Evolutionary conservation across 2,329 filamentous ascomycete genomes (phyloP).

Genomic region (Exserohilum turcica): DNA sequence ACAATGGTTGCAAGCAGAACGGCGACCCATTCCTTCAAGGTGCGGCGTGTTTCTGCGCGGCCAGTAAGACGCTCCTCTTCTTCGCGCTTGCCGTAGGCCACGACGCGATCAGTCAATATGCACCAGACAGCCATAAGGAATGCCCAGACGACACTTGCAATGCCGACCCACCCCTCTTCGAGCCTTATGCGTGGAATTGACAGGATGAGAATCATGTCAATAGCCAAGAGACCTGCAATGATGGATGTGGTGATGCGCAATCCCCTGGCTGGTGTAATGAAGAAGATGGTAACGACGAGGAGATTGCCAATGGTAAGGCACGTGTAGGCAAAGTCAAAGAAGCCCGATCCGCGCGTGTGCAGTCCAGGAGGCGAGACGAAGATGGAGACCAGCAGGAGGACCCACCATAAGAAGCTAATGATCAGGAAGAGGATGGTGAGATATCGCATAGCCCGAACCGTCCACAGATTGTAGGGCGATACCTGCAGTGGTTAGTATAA

Average conservation of each 20-base stretch:
- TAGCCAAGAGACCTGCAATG: slow-evolving; percentile 68
- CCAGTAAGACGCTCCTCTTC: slow-evolving; percentile 94
- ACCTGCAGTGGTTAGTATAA: slow-evolving; percentile 52
- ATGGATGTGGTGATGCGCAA: slow-evolving; percentile 75
- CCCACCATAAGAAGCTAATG: slow-evolving; percentile 89
- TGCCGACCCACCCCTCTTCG: slow-evolving; percentile 92
- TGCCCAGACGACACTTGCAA: slow-evolving; percentile 82
- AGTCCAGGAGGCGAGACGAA: slow-evolving; percentile 91
- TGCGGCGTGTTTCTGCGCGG: slow-evolving; percentile 81
- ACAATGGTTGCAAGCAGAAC: slow-evolving; percentile 76
- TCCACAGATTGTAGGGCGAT: slow-evolving; percentile 94
- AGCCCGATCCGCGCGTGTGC: slow-evolving; percentile 86
- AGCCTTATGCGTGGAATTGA: slow-evolving; percentile 73
- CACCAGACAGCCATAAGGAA: slow-evolving; percentile 79
- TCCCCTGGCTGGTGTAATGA: slow-evolving; percentile 78
- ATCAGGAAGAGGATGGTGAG: slow-evolving; percentile 76
- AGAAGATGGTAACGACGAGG: slow-evolving; percentile 81
- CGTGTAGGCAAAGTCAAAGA: slow-evolving; percentile 85
- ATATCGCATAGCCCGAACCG: slow-evolving; percentile 78
- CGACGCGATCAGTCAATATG: slow-evolving; percentile 76
- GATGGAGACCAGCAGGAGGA: slow-evolving; percentile 81
- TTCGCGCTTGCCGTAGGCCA: slow-evolving; percentile 88
- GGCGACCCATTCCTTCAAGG: slow-evolving; percentile 80
- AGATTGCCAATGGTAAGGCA: slow-evolving; percentile 78
- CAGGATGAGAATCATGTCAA: slow-evolving; percentile 80